Conservation (phyloP, 331 rosid genomes). For the Phaseolus coccineus region DNA sequence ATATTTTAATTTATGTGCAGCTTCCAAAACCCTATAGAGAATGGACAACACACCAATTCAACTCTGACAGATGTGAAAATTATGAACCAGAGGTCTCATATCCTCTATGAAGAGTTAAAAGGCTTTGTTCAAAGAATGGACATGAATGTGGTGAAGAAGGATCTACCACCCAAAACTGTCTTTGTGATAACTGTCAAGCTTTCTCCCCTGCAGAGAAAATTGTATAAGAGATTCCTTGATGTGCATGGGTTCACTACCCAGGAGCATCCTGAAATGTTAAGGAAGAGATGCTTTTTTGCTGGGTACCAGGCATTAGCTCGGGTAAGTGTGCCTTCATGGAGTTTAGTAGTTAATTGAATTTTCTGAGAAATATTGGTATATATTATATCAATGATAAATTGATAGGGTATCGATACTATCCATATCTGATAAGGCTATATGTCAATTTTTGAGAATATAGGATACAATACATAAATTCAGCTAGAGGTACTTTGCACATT, state of each 20-base stretch:
- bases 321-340: constrained; percentile 55
- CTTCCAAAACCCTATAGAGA: constrained; percentile 96
- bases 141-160: constrained; percentile 93
- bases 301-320: constrained; percentile 98
- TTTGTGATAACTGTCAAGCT: constrained; percentile 93
- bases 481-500: neutral
- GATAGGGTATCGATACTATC: too few species aligned
- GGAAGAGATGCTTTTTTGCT: constrained; percentile 90
- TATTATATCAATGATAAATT: neutral
- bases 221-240: constrained; percentile 90
- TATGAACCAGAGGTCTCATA: constrained; percentile 98
- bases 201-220: constrained; percentile 85
- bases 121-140: constrained; percentile 99
- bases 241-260: constrained; percentile 84
- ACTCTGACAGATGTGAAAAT: constrained; percentile 89
- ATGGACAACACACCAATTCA: constrained; percentile 98
- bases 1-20: constrained; percentile 58
- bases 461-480: too few species aligned
- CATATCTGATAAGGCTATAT: too few species aligned
- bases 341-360: constrained; percentile 35
- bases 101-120: constrained; percentile 86
- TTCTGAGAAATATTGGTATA: constrained; percentile 33
- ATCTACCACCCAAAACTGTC: constrained; percentile 97
- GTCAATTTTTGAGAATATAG: too few species aligned
- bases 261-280: constrained; percentile 63